These are phyloP conservation scores for Thalassia testudinum DNA, from an alignment of 116 monocot species.

Conservation along the genomic window DNA sequence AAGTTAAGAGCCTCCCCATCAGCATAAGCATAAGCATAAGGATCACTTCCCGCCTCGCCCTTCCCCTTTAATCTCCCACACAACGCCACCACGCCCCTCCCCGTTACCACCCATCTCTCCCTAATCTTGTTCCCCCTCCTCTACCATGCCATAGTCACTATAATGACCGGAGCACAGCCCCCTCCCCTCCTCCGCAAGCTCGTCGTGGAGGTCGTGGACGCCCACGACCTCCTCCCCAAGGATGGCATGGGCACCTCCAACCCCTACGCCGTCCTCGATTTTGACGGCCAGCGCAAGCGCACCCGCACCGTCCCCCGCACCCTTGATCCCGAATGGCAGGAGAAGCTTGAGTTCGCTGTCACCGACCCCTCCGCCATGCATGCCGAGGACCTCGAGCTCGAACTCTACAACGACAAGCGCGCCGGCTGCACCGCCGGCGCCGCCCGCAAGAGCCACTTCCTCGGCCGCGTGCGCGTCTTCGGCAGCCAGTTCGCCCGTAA, in stretches of 20 bases:
- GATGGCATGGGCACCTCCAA: slow-evolving; percentile 83
- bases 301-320: slow-evolving; percentile 47
- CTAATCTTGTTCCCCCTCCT: too few relatives aligned
- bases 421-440: slow-evolving; percentile 10
- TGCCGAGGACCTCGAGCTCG: slow-evolving; percentile 60
- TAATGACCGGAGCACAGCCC: background rate
- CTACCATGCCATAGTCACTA: background rate
- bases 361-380: slow-evolving; percentile 49
- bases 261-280: slow-evolving; percentile 79
- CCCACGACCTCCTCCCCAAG: slow-evolving; percentile 80
- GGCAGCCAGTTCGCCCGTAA: slow-evolving; percentile 59
- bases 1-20: too few relatives aligned
- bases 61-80: too few relatives aligned
- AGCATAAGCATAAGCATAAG: too few relatives aligned
- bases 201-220: slow-evolving; percentile 80
- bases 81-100: too few relatives aligned
- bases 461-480: slow-evolving; percentile 67
- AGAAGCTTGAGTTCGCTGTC: slow-evolving; percentile 67
- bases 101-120: too few relatives aligned
- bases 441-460: slow-evolving; percentile 64
- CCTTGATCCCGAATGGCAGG: slow-evolving; percentile 83
- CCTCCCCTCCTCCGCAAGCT: slow-evolving; percentile 21
- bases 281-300: slow-evolving; percentile 80
- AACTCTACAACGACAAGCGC: slow-evolving; percentile 67
- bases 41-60: too few relatives aligned